Conservation (phyloP, 2,329 filamentous ascomycete species). For the Pyricularia pennisetigena region DNA sequence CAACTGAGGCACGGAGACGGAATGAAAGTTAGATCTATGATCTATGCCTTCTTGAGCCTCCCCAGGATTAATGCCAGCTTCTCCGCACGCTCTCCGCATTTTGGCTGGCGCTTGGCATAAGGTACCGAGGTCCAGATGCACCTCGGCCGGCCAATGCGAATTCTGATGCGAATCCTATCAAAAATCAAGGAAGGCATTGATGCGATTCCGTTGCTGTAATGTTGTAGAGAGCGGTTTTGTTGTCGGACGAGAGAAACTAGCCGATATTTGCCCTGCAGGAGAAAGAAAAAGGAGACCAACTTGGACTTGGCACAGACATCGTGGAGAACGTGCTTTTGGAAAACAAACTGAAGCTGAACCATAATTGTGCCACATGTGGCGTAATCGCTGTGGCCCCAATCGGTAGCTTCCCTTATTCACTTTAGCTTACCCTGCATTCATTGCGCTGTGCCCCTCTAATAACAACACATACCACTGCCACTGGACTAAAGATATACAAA, state of each 20-base stretch:
- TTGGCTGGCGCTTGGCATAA: neutral
- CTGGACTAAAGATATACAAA: too few relatives aligned
- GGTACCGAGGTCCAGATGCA: neutral
- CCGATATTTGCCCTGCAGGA: neutral
- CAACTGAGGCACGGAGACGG: neutral
- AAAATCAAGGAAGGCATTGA: neutral
- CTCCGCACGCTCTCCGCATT: neutral
- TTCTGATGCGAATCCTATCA: neutral
- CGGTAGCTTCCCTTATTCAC: too few relatives aligned
- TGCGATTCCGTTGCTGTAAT: neutral
- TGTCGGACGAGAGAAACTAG: neutral
- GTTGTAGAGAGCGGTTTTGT: neutral
- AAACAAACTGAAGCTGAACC: neutral
- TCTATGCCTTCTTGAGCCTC: neutral
- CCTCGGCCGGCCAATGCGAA: neutral
- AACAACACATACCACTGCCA: too few relatives aligned
- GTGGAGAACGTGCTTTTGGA: neutral
- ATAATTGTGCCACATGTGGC: neutral
- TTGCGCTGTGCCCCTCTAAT: too few relatives aligned
- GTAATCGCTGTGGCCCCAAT: neutral
- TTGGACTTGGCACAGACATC: neutral
- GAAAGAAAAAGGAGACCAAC: neutral
- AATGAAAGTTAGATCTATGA: neutral
- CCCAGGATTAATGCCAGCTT: neutral
- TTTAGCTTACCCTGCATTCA: too few relatives aligned